phyloP scores from a whole-genome alignment of 768 basidiomycete genomes.

The Mycena kentingensis region DNA sequence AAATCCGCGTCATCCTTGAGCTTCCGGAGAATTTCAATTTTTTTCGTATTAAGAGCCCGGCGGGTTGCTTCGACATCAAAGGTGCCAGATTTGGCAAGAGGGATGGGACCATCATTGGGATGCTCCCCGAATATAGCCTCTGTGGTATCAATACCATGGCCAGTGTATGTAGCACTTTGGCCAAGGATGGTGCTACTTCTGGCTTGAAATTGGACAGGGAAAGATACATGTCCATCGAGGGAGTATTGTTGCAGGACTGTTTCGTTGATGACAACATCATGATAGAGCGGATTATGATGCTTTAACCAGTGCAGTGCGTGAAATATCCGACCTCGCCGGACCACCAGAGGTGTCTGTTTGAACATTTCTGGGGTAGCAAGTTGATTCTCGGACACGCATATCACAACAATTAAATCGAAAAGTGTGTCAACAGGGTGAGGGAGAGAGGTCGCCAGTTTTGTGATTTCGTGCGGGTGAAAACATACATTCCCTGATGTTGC shows the following conservation, averaged over 20 bases:
- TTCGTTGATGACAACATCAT: neutral
- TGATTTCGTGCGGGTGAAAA: constrained; percentile 19
- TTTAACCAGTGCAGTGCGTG: constrained; percentile 2
- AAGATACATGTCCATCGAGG: neutral
- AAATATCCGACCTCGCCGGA: constrained; percentile 4
- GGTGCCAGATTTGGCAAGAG: neutral
- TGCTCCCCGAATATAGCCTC: neutral
- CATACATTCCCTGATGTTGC: constrained; percentile 21
- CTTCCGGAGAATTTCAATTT: neutral
- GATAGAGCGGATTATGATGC: neutral
- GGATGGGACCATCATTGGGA: neutral
- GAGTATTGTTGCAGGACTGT: constrained; percentile 1
- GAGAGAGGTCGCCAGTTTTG: neutral
- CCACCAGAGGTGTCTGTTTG: constrained; percentile 17
- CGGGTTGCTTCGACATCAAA: constrained; percentile 3
- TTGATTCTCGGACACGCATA: constrained; percentile 7
- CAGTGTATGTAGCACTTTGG: constrained; percentile 6
- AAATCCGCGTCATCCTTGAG: neutral
- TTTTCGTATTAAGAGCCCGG: neutral
- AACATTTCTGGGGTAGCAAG: constrained; percentile 7
- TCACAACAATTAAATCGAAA: neutral
- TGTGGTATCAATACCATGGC: constrained; percentile 1
- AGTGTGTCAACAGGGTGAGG: constrained; percentile 13
- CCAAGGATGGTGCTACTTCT: neutral
- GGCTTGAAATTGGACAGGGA: constrained; percentile 2